Evolutionary conservation across 306 rosid genomes (phyloP).

Genomic region (Luffa aegyptiaca): DNA sequence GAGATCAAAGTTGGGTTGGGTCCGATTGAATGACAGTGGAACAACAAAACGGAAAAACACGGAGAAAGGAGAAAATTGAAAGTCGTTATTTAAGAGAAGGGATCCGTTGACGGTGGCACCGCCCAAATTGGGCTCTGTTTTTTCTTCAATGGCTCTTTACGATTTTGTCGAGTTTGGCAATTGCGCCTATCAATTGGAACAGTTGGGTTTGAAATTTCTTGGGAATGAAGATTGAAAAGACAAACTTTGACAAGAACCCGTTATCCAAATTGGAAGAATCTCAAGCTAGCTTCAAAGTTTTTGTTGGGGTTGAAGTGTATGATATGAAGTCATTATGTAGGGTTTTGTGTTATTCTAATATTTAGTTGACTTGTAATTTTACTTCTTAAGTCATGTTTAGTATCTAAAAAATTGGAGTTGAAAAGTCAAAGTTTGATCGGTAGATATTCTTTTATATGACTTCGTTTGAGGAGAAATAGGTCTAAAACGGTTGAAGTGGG

Average conservation of each 20-base stretch:
- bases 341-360: background rate
- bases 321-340: background rate
- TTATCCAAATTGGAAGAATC: background rate
- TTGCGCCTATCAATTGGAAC: background rate
- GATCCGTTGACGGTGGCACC: conserved; percentile 42
- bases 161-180: background rate
- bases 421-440: too few relatives aligned
- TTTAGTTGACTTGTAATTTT: background rate
- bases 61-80: conserved; percentile 15
- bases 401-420: too few relatives aligned
- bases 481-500: too few relatives aligned
- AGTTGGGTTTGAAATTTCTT: background rate
- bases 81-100: conserved; percentile 54
- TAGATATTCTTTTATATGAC: too few relatives aligned
- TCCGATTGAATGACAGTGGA: conserved; percentile 31
- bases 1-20: conserved; percentile 11
- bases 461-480: too few relatives aligned
- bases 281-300: background rate
- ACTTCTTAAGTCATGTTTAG: too few relatives aligned
- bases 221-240: background rate
- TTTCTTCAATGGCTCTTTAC: background rate
- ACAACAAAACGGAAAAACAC: conserved; percentile 7
- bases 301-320: too few relatives aligned
- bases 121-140: conserved; percentile 31
- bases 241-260: background rate